Evolutionary conservation across 1,284 basidiomycete species (phyloP).

Genomic region (Microbotryomycetes sp.): DNA sequence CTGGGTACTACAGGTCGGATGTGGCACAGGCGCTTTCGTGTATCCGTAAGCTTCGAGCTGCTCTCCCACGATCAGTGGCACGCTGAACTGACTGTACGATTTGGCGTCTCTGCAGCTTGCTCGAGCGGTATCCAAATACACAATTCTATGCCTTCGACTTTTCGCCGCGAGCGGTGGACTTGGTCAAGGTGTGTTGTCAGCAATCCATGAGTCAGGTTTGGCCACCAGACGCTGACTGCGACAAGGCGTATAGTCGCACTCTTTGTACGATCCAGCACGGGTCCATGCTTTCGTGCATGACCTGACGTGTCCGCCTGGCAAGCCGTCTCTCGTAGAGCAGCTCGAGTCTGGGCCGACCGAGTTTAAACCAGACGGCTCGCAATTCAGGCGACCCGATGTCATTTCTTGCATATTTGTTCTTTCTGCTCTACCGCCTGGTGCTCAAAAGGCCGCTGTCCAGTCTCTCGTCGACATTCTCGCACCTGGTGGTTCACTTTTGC

Average conservation of each 20-base stretch:
- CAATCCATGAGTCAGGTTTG: neutral
- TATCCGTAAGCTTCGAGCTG: constrained; percentile 20
- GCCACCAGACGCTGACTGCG: neutral
- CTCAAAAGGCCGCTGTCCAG: constrained; percentile 32
- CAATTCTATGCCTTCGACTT: constrained; percentile 28
- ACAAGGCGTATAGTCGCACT: constrained; percentile 24
- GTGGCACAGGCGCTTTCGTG: constrained; percentile 31
- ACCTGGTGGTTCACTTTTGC: constrained; percentile 35
- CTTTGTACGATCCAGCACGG: constrained; percentile 26
- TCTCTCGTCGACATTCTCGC: constrained; percentile 29
- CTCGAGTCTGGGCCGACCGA: constrained; percentile 6
- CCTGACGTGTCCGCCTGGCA: constrained; percentile 19
- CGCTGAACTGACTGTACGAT: no score
- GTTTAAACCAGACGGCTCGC: constrained; percentile 13
- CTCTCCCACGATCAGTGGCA: neutral
- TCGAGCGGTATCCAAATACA: constrained; percentile 17
- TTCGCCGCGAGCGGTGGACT: constrained; percentile 19
- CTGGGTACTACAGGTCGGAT: constrained; percentile 14
- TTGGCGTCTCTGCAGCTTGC: constrained; percentile 17
- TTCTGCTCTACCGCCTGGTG: constrained; percentile 39
- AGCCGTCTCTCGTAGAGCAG: neutral
- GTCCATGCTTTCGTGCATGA: constrained; percentile 42
- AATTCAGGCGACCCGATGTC: constrained; percentile 20
- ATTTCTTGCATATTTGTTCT: constrained; percentile 41
- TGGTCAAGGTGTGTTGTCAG: constrained; percentile 8